These are phyloP conservation scores for Achaetomium macrosporum DNA, from an alignment of 2,329 filamentous ascomycete species.

Conservation along the genomic window DNA sequence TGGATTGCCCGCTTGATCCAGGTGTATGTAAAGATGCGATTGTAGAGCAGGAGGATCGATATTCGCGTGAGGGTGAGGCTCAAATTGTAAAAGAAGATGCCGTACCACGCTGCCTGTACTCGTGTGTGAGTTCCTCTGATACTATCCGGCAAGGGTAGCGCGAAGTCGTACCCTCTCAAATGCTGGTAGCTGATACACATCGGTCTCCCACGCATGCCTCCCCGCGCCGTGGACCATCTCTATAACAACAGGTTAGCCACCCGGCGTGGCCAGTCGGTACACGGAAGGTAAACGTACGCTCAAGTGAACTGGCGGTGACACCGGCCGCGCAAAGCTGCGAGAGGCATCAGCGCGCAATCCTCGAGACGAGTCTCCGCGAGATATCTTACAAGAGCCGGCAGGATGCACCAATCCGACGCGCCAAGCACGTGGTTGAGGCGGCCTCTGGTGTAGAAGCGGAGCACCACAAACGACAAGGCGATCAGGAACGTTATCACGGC, in stretches of 20 bases:
- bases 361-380: background rate
- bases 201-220: constrained; percentile 23
- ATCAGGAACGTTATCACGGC: constrained; percentile 27
- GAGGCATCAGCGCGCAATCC: background rate
- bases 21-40: constrained; percentile 27
- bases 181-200: constrained; percentile 6
- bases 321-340: constrained; percentile 24
- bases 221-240: constrained; percentile 23
- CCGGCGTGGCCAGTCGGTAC: background rate
- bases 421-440: constrained; percentile 33
- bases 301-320: constrained; percentile 24
- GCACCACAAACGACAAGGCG: constrained; percentile 29
- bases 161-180: constrained; percentile 17
- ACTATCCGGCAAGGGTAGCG: no score
- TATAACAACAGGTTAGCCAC: background rate
- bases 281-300: constrained; percentile 16
- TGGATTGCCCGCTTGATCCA: constrained; percentile 30
- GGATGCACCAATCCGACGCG: constrained; percentile 33
- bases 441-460: constrained; percentile 36
- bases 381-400: constrained; percentile 29
- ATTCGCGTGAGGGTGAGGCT: constrained; percentile 28
- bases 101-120: constrained; percentile 26
- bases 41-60: constrained; percentile 30
- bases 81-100: constrained; percentile 28
- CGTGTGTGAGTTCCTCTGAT: background rate